Conservation (phyloP, 345 rosid species). For the Capsella bursapastoris region DNA sequence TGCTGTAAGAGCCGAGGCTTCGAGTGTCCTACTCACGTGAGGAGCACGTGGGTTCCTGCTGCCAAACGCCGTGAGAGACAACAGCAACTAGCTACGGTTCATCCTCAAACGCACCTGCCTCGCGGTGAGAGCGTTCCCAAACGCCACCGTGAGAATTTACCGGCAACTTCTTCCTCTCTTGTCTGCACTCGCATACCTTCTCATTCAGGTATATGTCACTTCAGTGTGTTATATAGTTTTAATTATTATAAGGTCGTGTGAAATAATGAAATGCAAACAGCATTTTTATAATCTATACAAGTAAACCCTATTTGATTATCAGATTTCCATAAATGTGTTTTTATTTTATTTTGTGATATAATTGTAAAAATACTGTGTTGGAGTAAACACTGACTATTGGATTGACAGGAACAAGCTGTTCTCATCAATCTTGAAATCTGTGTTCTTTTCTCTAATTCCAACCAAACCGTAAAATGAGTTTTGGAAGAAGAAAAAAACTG, state of each 20-base stretch:
- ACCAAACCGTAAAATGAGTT: slow-evolving; percentile 23
- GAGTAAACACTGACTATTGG: slow-evolving; percentile 42
- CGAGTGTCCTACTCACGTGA: slow-evolving; percentile 75
- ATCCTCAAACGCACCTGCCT: slow-evolving; percentile 37
- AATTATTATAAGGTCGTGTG: not conserved
- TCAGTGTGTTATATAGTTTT: not conserved
- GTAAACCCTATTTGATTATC: slow-evolving; percentile 22
- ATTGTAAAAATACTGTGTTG: slow-evolving; percentile 39
- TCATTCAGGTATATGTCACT: slow-evolving; percentile 59
- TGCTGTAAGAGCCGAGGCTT: slow-evolving; percentile 92
- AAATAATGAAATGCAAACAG: slow-evolving; percentile 19
- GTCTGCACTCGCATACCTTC: slow-evolving; percentile 59
- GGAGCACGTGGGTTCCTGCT: slow-evolving; percentile 94
- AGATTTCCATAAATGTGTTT: not conserved
- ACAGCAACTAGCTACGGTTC: slow-evolving; percentile 49
- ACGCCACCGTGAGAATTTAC: slow-evolving; percentile 57
- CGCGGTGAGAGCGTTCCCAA: slow-evolving; percentile 48
- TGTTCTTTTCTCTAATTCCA: slow-evolving; percentile 32
- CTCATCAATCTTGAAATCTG: slow-evolving; percentile 30
- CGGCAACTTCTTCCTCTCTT: slow-evolving; percentile 45
- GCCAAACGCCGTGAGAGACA: slow-evolving; percentile 81
- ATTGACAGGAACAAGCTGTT: slow-evolving; percentile 42
- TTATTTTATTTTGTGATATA: not conserved
- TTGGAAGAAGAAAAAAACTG: not conserved
- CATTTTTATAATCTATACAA: not conserved